A percentile compares a stretch with the other conserved stretches of the same genome.
Conservation (phyloP, 306 rosid species). For the Fragaria ananassa region DNA sequence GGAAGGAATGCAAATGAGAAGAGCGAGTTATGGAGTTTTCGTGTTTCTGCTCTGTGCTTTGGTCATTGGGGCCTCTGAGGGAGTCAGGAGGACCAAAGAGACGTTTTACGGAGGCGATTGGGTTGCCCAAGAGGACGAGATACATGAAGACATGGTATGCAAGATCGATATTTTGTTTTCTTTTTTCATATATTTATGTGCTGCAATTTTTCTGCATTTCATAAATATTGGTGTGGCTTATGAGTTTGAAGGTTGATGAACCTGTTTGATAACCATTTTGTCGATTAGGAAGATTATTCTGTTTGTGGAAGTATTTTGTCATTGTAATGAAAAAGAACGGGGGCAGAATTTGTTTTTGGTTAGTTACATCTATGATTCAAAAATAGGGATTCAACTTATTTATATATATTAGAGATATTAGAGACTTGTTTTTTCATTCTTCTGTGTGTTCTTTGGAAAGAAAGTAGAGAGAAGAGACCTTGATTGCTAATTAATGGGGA, state of each 20-base stretch:
- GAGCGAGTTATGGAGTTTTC: constrained; percentile 47
- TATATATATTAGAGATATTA: background rate
- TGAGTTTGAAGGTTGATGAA: constrained; percentile 7
- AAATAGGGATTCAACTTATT: background rate
- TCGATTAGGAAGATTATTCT: background rate
- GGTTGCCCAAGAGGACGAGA: constrained; percentile 15
- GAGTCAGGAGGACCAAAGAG: constrained; percentile 40
- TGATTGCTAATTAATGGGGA: too few relatives aligned
- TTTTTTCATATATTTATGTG: background rate
- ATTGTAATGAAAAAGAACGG: too few relatives aligned
- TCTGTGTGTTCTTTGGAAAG: constrained; percentile 14
- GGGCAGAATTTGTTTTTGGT: background rate
- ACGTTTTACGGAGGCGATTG: constrained; percentile 20
- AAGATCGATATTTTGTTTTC: background rate
- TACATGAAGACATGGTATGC: constrained; percentile 46
- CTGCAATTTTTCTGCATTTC: background rate
- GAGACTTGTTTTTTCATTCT: background rate
- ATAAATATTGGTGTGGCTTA: background rate
- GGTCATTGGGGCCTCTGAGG: constrained; percentile 61
- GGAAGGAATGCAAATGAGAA: constrained; percentile 56
- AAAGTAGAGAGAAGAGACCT: background rate
- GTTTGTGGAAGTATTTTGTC: background rate
- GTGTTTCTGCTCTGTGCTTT: constrained; percentile 65
- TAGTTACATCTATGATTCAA: background rate
- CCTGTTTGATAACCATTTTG: background rate